A percentile compares a stretch with the other conserved stretches of the same genome.
Evolutionary conservation across 2,329 filamentous ascomycete genomes (phyloP).

Genomic region (Aspergillus thermomutatus): DNA sequence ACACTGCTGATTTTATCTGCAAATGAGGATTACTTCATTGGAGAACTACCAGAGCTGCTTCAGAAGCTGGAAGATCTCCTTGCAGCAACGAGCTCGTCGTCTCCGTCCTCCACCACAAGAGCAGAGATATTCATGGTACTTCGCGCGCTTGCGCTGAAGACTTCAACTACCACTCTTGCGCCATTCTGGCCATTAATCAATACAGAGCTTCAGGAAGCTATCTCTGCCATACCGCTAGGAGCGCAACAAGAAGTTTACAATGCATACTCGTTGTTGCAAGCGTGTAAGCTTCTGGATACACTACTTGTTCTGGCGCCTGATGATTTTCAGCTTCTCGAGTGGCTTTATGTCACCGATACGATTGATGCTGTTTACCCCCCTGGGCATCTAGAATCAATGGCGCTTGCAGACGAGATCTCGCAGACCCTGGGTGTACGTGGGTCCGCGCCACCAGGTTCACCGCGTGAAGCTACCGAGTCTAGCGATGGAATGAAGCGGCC

Average conservation of each 20-base stretch:
- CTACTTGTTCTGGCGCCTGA: slow-evolving; percentile 85
- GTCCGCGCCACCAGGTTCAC: slow-evolving; percentile 21
- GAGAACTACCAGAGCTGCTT: slow-evolving; percentile 68
- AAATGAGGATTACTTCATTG: slow-evolving; percentile 73
- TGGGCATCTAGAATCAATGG: slow-evolving; percentile 63
- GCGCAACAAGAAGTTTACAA: slow-evolving; percentile 73
- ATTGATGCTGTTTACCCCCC: slow-evolving; percentile 92
- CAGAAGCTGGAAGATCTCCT: slow-evolving; percentile 87
- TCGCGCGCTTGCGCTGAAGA: slow-evolving; percentile 75
- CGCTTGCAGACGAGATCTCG: slow-evolving; percentile 79
- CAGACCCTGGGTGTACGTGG: slow-evolving; percentile 63
- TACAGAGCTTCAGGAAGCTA: slow-evolving; percentile 74
- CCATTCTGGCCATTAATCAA: slow-evolving; percentile 89
- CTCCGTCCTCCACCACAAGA: slow-evolving; percentile 83
- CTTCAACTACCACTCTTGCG: slow-evolving; percentile 73
- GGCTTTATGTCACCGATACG: slow-evolving; percentile 95
- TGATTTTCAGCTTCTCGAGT: slow-evolving; percentile 97
- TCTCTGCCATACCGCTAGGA: slow-evolving; percentile 69
- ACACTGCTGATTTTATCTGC: slow-evolving; percentile 75
- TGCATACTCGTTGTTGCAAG: slow-evolving; percentile 75
- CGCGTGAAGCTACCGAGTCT: slow-evolving; percentile 28
- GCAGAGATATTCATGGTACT: slow-evolving; percentile 88
- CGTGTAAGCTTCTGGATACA: slow-evolving; percentile 87
- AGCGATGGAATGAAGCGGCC: slow-evolving; percentile 34
- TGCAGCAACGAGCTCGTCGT: slow-evolving; percentile 78